phyloP scores from a whole-genome alignment of 2,329 filamentous ascomycete genomes.

The Orbilia javanica region DNA sequence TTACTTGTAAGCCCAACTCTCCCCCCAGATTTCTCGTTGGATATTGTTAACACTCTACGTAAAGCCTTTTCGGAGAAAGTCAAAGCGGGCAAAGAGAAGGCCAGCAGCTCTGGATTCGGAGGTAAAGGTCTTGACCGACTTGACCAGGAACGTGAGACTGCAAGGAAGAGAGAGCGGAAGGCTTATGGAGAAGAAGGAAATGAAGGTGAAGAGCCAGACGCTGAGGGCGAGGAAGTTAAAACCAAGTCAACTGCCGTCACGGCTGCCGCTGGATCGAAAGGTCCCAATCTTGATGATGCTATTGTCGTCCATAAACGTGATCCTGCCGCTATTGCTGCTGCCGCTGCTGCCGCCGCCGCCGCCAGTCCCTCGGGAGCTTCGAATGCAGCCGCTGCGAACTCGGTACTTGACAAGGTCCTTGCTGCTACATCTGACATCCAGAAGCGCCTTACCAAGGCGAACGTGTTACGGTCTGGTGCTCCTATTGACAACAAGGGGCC shows the following conservation, averaged over 20 bases:
- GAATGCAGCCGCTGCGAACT: conserved; percentile 67
- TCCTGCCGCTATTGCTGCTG: conserved; percentile 69
- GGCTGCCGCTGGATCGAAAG: conserved; percentile 64
- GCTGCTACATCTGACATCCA: conserved; percentile 94
- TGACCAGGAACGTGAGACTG: conserved; percentile 89
- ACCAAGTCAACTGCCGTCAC: conserved; percentile 63
- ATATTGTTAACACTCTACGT: conserved; percentile 4
- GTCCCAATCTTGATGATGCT: conserved; percentile 73
- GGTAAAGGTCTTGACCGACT: conserved; percentile 93
- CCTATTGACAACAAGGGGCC: conserved; percentile 99
- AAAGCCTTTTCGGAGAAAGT: conserved; percentile 84
- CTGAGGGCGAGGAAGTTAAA: conserved; percentile 64
- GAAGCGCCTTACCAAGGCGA: conserved; percentile 86
- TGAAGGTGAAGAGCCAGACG: conserved; percentile 78
- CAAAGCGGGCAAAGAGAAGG: conserved; percentile 90
- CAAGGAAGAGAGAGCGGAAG: conserved; percentile 86
- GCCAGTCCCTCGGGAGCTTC: conserved; percentile 56
- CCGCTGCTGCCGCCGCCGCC: conserved; percentile 62
- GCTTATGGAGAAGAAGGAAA: conserved; percentile 89
- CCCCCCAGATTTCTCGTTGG: conserved; percentile 63
- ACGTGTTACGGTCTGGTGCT: conserved; percentile 88
- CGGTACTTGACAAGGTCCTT: conserved; percentile 82
- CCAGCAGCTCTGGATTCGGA: conserved; percentile 85
- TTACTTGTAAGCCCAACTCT: conserved; percentile 65
- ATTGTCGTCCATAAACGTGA: conserved; percentile 78